Conservation (phyloP, 257 asterid genomes). For the Solanum etuberosum region DNA sequence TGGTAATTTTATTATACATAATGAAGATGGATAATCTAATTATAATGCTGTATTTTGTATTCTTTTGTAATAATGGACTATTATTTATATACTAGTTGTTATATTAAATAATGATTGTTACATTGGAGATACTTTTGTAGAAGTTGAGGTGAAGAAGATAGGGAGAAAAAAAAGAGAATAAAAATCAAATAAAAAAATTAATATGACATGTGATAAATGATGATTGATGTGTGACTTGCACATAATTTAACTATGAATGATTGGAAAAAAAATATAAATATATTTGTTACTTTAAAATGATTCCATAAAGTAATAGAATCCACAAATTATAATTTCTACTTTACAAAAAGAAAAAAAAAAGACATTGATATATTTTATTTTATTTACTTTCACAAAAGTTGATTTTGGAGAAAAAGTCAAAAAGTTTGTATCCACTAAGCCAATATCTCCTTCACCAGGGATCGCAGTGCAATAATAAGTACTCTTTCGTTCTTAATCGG, state of each 20-base stretch:
- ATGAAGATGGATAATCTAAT: no score
- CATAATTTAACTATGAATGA: no score
- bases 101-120: no score
- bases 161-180: no score
- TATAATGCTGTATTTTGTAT: background rate
- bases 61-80: background rate
- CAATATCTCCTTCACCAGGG: background rate
- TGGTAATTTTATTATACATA: background rate
- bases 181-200: no score
- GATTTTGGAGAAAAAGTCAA: background rate
- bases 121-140: no score
- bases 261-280: no score
- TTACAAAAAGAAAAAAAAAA: background rate
- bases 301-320: no score
- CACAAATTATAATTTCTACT: background rate
- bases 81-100: background rate
- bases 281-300: no score
- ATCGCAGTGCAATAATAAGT: accelerated
- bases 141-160: background rate
- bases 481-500: accelerated
- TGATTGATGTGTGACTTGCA: no score
- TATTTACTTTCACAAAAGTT: background rate
- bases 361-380: background rate
- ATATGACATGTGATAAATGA: background rate
- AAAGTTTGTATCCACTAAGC: background rate